A percentile compares a stretch with the other conserved stretches of the same genome.
phyloP scores from a whole-genome alignment of 2,329 filamentous ascomycete species.

The Fusarium armeniacum region DNA sequence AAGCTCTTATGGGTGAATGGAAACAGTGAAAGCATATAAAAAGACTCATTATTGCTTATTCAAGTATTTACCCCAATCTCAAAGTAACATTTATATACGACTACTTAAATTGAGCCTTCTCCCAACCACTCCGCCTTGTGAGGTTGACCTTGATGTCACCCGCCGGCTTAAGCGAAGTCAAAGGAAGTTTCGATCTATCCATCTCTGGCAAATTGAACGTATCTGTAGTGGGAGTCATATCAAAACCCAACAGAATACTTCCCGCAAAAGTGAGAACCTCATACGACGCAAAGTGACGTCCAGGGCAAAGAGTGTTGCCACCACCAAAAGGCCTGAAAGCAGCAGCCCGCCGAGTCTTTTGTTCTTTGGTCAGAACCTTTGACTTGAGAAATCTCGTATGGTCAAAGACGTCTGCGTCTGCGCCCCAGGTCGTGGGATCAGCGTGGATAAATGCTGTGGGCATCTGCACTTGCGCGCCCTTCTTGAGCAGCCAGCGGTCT shows the following conservation, averaged over 20 bases:
- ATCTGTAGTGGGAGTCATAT: slow-evolving; percentile 22
- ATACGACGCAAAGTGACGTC: slow-evolving; percentile 39
- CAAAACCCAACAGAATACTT: slow-evolving; percentile 34
- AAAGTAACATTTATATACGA: neutral
- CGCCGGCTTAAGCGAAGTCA: slow-evolving; percentile 37
- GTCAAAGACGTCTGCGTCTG: slow-evolving; percentile 36
- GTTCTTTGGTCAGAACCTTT: slow-evolving; percentile 30
- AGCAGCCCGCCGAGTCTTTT: slow-evolving; percentile 24
- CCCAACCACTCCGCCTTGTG: slow-evolving; percentile 17
- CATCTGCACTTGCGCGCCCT: slow-evolving; percentile 44
- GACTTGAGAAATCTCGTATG: slow-evolving; percentile 36
- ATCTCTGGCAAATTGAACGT: slow-evolving; percentile 29
- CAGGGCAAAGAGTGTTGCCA: slow-evolving; percentile 39
- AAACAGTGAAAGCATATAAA: neutral
- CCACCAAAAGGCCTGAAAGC: slow-evolving; percentile 42
- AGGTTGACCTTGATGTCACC: slow-evolving; percentile 21
- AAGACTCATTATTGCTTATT: neutral
- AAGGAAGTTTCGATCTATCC: slow-evolving; percentile 39
- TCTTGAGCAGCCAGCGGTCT: slow-evolving; percentile 38
- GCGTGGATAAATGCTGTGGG: slow-evolving; percentile 43
- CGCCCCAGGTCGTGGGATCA: slow-evolving; percentile 37
- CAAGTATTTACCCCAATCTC: neutral
- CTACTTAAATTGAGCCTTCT: slow-evolving; percentile 5
- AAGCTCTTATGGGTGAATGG: neutral
- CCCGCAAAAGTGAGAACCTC: slow-evolving; percentile 36